These are phyloP conservation scores for Cytospora mali DNA, from an alignment of 2,329 filamentous ascomycete genomes.

Conservation along the genomic window DNA sequence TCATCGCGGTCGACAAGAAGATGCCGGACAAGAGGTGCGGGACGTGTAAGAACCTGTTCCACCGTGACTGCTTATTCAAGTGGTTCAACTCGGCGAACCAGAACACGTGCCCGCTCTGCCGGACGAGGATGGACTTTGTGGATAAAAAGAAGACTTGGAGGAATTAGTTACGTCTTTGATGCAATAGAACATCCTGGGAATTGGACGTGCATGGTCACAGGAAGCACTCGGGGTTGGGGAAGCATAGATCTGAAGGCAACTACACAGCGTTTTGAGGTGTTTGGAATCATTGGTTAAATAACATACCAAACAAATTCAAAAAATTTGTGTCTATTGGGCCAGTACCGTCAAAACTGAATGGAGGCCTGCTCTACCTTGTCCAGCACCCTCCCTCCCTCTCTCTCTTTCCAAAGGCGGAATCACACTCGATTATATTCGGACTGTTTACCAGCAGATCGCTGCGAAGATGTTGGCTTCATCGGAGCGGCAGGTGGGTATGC, in stretches of 20 bases:
- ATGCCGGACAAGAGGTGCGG: slow-evolving; percentile 89
- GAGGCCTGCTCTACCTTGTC: no score
- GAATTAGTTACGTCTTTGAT: no score
- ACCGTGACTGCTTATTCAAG: slow-evolving; percentile 86
- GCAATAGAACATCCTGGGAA: neutral
- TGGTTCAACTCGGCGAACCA: slow-evolving; percentile 96
- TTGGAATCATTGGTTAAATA: no score
- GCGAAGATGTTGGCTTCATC: no score
- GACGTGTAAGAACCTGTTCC: slow-evolving; percentile 94
- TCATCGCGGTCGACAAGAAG: slow-evolving; percentile 85
- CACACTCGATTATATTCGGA: no score
- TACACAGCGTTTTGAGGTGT: neutral
- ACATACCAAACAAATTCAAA: no score
- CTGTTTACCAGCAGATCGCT: no score
- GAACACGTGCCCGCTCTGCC: slow-evolving; percentile 88
- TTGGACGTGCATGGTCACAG: neutral
- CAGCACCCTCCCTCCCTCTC: no score
- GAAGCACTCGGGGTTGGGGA: neutral
- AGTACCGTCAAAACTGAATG: no score
- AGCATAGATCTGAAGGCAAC: neutral
- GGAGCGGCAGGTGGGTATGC: no score
- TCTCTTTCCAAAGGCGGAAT: no score
- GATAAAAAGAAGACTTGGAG: slow-evolving; percentile 28
- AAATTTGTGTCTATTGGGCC: no score
- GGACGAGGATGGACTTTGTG: slow-evolving; percentile 76